phyloP scores from a whole-genome alignment of 164 flowering plant species.

The Sedum album region DNA sequence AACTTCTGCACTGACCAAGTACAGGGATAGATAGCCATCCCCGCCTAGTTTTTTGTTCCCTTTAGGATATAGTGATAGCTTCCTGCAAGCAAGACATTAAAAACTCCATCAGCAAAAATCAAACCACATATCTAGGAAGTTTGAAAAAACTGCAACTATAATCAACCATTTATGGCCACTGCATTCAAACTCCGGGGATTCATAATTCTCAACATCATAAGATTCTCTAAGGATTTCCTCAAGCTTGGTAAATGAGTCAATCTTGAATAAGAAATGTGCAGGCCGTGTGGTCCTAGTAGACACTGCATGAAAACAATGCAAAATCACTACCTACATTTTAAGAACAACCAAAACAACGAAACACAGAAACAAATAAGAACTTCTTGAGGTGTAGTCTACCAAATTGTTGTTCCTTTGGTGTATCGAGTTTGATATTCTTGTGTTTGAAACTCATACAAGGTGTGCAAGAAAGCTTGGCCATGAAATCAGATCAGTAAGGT shows the following conservation, averaged over 20 bases:
- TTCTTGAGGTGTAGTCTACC: neutral
- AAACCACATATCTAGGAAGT: neutral
- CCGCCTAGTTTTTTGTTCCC: neutral
- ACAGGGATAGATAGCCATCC: neutral
- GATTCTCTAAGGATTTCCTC: neutral
- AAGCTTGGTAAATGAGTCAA: neutral
- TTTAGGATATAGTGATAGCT: neutral
- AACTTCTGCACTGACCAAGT: constrained; percentile 3
- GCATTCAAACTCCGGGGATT: neutral
- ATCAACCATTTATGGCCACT: neutral
- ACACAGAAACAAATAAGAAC: neutral
- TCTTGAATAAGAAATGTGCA: neutral
- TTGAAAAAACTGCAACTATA: neutral
- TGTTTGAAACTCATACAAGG: neutral
- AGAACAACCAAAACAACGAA: neutral
- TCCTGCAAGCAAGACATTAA: neutral
- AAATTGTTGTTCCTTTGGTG: neutral
- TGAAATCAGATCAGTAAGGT: neutral
- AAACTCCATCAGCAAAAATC: neutral
- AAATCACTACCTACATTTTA: neutral
- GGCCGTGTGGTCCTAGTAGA: neutral
- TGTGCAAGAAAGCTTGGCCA: neutral
- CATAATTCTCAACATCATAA: neutral
- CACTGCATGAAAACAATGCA: neutral
- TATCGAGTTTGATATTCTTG: no score